A percentile compares a stretch with the other conserved stretches of the same genome.
Evolutionary conservation across 306 rosid genomes (phyloP).

Genomic region (Trifolium pratense): DNA sequence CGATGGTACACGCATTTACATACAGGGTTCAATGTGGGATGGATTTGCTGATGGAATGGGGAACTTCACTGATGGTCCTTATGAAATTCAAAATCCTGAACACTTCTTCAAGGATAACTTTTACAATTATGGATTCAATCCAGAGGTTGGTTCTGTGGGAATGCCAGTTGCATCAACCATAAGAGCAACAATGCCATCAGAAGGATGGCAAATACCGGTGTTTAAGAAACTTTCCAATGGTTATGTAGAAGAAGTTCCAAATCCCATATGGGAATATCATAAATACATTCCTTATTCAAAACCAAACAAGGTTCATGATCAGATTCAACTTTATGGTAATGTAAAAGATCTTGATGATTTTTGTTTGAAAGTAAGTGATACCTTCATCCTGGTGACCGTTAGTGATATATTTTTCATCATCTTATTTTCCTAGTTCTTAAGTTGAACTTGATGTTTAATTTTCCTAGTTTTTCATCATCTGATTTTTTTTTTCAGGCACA

Average conservation of each 20-base stretch:
- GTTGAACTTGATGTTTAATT: conserved; percentile 38
- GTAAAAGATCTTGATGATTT: conserved; percentile 89
- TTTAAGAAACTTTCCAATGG: conserved; percentile 68
- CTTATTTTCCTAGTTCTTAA: conserved; percentile 7
- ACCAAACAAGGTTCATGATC: conserved; percentile 80
- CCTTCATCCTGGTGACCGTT: conserved; percentile 30
- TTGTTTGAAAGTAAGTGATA: conserved; percentile 72
- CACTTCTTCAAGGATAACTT: conserved; percentile 66
- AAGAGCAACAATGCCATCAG: conserved; percentile 88
- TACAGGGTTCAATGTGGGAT: conserved; percentile 93
- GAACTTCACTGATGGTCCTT: conserved; percentile 86
- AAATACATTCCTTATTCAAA: conserved; percentile 91
- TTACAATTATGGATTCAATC: conserved; percentile 84
- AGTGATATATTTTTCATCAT: conserved; percentile 17
- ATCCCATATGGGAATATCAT: conserved; percentile 95
- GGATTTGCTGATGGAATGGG: conserved; percentile 95
- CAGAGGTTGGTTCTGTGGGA: conserved; percentile 95
- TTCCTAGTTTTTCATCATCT: conserved; percentile 39
- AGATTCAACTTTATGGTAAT: conserved; percentile 80
- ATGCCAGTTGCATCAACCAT: conserved; percentile 93
- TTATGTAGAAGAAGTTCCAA: conserved; percentile 81
- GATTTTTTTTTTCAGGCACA: no score
- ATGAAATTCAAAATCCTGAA: conserved; percentile 92
- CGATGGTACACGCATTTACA: conserved; percentile 87
- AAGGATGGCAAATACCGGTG: conserved; percentile 89